Conservation (phyloP, 2,329 filamentous ascomycete species). For the Fusarium sp. region DNA sequence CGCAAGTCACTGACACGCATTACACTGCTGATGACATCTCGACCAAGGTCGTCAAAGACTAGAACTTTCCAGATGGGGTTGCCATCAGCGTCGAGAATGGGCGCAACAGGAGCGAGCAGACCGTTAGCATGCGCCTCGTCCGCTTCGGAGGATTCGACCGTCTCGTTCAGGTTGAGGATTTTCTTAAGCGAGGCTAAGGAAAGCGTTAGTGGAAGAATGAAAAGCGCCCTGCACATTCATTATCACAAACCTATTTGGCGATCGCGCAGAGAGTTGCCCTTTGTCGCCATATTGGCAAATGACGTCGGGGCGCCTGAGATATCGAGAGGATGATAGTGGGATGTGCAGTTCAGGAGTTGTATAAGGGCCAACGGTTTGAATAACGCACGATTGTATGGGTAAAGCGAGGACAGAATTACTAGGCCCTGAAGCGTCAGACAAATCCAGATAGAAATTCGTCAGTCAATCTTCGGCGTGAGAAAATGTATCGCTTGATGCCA, state of each 20-base stretch:
- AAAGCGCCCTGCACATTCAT: neutral
- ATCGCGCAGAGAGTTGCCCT: constrained; percentile 62
- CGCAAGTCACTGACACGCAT: constrained; percentile 93
- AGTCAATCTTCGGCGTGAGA: constrained; percentile 15
- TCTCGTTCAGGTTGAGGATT: constrained; percentile 93
- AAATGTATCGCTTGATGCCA: constrained; percentile 34
- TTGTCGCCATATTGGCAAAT: constrained; percentile 58
- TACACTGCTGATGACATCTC: constrained; percentile 97
- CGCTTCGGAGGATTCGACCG: constrained; percentile 67
- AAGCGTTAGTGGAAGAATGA: constrained; percentile 14
- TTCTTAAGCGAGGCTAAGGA: constrained; percentile 86
- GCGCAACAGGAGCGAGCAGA: constrained; percentile 75
- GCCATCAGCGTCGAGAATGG: constrained; percentile 86
- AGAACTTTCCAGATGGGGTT: constrained; percentile 98
- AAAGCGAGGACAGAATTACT: neutral
- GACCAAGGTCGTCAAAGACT: constrained; percentile 90
- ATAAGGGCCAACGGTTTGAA: constrained; percentile 9
- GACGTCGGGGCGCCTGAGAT: constrained; percentile 38
- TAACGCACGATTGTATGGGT: neutral
- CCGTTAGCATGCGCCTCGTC: constrained; percentile 75
- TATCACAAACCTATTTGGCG: constrained; percentile 60
- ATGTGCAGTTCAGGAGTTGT: constrained; percentile 38
- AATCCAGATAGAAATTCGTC: constrained; percentile 2
- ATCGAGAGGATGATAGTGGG: constrained; percentile 41
- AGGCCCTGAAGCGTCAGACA: neutral